These are phyloP conservation scores for Protea cynaroides DNA, from an alignment of 164 flowering plant genomes.

Conservation along the genomic window DNA sequence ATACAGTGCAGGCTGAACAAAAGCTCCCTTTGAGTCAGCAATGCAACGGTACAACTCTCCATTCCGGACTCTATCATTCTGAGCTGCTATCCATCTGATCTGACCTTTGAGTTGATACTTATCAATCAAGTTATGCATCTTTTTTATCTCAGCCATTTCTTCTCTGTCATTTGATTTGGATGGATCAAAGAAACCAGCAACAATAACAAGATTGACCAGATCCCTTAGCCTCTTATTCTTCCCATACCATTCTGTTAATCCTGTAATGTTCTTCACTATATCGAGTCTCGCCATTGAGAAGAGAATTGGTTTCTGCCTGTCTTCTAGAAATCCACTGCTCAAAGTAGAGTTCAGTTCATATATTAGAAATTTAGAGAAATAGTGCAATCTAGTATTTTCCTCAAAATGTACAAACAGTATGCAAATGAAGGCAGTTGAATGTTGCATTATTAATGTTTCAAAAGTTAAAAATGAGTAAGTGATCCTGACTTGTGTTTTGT, in stretches of 20 bases:
- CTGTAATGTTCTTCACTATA: constrained; percentile 79
- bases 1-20: constrained; percentile 88
- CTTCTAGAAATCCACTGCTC: constrained; percentile 74
- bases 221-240: constrained; percentile 67
- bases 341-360: constrained; percentile 8
- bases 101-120: constrained; percentile 75
- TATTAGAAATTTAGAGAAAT: constrained; percentile 3
- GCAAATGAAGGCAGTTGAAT: neutral
- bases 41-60: constrained; percentile 82
- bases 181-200: constrained; percentile 83
- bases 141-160: constrained; percentile 78
- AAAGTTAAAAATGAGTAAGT: neutral
- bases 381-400: neutral
- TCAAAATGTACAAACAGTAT: neutral
- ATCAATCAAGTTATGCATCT: constrained; percentile 71
- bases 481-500: neutral
- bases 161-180: constrained; percentile 88
- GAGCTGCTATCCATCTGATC: constrained; percentile 94
- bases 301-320: constrained; percentile 79
- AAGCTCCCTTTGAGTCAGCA: constrained; percentile 91
- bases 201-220: constrained; percentile 77
- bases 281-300: constrained; percentile 99
- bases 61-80: constrained; percentile 64
- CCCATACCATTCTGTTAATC: constrained; percentile 84
- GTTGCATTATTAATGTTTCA: neutral